Evolutionary conservation across 305 asterid species (phyloP), one percentile per base, ranked within the genome.

Genomic region (Fraxinus dipetala): DNA sequence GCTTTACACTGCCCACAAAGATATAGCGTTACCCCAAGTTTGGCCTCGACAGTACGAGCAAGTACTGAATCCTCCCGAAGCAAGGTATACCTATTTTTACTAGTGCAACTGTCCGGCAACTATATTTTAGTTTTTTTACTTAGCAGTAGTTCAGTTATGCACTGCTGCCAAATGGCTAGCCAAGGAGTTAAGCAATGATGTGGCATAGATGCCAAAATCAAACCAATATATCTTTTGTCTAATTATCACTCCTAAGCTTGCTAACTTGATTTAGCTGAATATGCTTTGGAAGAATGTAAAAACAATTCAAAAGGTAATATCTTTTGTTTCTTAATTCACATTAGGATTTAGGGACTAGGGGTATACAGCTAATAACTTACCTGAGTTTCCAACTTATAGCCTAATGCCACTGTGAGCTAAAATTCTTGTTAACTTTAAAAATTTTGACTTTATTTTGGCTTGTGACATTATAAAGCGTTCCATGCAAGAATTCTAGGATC

Each of bases 11-110:
- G 84, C 96, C 7, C 96, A 92, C 79, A 92, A 91, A 85, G 98
- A 94, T 73, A 81, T 92, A 1, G 87, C 91, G 7, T 70, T 94
- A 79, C 97, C 98, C 78, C 97, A 94, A 85, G 87, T 94, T 78
- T 94, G 98, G 98, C 97, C 98, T 22, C 94, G 94, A 11, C 85
- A 6, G 4, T 31, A 78, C 6, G 80, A 82, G 32, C 38, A 45
- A 32, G 54, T 59, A 45, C 74, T 86, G 88, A 87, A 85, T 84
- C 91, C 90, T 83, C 94, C 92, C 0, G 82, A 48, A 43, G 82
- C 83, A 4, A 90, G 94, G 96, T 92, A 77, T 3, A 75, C 56
- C 31, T 20, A 67, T 5, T 34, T 32, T 5, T 79, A 32, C 20
- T 3, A 79, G 22, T 77, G 16, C 11, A 26, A 20, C 31, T 67